phyloP scores from a whole-genome alignment of 2,329 filamentous ascomycete genomes.

The Tolypocladium ovalisporum region DNA sequence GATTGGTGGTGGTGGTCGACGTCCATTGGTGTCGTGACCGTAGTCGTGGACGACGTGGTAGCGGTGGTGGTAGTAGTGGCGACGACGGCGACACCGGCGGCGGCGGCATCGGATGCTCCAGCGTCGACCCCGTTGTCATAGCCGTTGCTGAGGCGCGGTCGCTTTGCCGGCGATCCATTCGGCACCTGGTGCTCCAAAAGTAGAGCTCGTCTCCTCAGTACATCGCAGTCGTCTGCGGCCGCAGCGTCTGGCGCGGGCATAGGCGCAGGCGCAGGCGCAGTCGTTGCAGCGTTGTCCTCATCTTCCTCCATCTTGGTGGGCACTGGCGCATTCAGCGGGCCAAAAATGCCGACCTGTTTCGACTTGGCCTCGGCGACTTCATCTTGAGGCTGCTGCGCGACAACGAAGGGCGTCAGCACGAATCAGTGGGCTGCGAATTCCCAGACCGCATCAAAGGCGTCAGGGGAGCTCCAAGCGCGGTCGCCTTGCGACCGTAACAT shows the following conservation, averaged over 20 bases:
- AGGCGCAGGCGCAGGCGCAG: not conserved
- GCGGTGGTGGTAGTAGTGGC: conserved; percentile 33
- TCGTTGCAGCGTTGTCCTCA: conserved; percentile 19
- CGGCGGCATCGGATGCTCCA: conserved; percentile 7
- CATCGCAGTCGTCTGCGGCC: conserved; percentile 23
- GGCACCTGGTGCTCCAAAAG: conserved; percentile 27
- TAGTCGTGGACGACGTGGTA: conserved; percentile 14
- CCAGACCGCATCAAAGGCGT: not conserved
- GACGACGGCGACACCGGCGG: conserved; percentile 19
- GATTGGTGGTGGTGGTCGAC: conserved; percentile 36
- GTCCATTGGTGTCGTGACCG: conserved; percentile 47
- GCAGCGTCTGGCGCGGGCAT: not conserved
- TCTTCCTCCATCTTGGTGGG: conserved; percentile 27
- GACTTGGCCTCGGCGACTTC: conserved; percentile 33
- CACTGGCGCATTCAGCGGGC: conserved; percentile 38
- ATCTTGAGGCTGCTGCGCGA: conserved; percentile 37
- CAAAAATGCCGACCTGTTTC: conserved; percentile 44
- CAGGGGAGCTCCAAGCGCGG: not conserved
- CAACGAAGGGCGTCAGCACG: not conserved
- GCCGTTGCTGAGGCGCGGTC: conserved; percentile 50
- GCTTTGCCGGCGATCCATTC: conserved; percentile 48
- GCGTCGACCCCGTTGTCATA: conserved; percentile 44
- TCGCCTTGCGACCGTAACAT: not conserved
- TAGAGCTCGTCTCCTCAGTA: conserved; percentile 39
- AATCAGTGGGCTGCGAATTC: conserved; percentile 1